phyloP scores from a whole-genome alignment of 352 stramenopile genomes.

The Phytopythium chamaehyphon region DNA sequence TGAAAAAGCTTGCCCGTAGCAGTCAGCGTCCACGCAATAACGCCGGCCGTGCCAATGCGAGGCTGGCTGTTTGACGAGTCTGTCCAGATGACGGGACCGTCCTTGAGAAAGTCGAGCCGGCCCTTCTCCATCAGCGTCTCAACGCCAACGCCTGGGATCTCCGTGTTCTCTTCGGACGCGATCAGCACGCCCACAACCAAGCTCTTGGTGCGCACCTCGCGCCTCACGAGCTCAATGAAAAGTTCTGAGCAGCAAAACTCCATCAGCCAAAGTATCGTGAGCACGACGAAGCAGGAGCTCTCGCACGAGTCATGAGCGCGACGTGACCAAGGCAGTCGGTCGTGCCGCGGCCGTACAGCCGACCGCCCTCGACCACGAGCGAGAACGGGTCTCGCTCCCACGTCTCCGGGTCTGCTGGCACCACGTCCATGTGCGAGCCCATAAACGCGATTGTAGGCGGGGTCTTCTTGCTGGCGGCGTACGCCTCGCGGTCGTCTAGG shows the following conservation, averaged over 20 bases:
- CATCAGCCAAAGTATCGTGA: neutral
- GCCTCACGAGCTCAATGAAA: slow-evolving; percentile 54
- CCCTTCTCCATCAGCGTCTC: slow-evolving; percentile 74
- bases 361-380: slow-evolving; percentile 78
- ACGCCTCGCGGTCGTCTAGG: slow-evolving; percentile 11
- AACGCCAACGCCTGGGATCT: slow-evolving; percentile 70
- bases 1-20: slow-evolving; percentile 85
- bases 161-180: slow-evolving; percentile 64
- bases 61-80: slow-evolving; percentile 85
- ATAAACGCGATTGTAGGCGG: slow-evolving; percentile 64
- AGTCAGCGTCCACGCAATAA: slow-evolving; percentile 80
- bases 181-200: slow-evolving; percentile 81
- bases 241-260: slow-evolving; percentile 11
- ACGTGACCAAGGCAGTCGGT: slow-evolving; percentile 89
- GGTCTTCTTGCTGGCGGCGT: slow-evolving; percentile 15
- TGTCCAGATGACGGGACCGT: slow-evolving; percentile 84
- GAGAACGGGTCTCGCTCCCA: slow-evolving; percentile 83
- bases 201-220: slow-evolving; percentile 44
- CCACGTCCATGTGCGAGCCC: slow-evolving; percentile 86
- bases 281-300: too few relatives aligned
- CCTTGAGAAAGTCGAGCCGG: slow-evolving; percentile 85
- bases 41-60: slow-evolving; percentile 79
- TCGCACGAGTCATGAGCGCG: slow-evolving; percentile 65
- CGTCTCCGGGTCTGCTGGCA: slow-evolving; percentile 79
- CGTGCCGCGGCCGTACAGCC: slow-evolving; percentile 83